Base-by-base conservation (phyloP, 1,139 yeast species). In the Yamadazyma atmosphaerica region DNA sequence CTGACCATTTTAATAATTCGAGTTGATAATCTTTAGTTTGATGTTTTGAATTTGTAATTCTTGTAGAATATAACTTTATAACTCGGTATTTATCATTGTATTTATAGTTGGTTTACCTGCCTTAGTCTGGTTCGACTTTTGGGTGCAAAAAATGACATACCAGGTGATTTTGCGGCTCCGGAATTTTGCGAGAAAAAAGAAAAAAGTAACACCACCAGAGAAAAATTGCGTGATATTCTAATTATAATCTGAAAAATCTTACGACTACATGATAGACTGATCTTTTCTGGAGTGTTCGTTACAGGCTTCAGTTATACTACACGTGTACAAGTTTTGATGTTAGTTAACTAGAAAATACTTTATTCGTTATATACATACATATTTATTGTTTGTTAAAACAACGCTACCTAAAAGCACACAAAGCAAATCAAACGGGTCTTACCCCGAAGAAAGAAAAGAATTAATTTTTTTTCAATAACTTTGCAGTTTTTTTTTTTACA, bases 1-100 rank as follows among this genome's bases (percentile, higher is more conserved):
- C 13, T 22, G 14, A 36, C 30, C 31, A 35, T 32, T 40, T 40
- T 39, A 34, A 36, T 17, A 22, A 33, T 33, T 36, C 29, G 21
- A 36, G 15, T 30, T 31, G 30, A 34, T 26, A 12, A 33, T 13
- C 5, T 14, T 29, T 25, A 22, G 26, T 27, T 13, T n/a, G n/a
- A n/a, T n/a, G n/a, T n/a, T n/a, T n/a, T n/a, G n/a, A n/a, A n/a
- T n/a, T 26, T 26, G 16, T 4, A 26, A 23, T 23, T 23, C 12
- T 23, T 23, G 26, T 23, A 10, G 12, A 23, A 23, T 8, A 4
- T 23, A 12, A 23, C 4, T 23, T 9, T 4, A 23, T 4, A 23
- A 10, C 26, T 23, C n/a, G n/a, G n/a, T n/a, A n/a, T n/a, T n/a
- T n/a, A n/a, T n/a, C n/a, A n/a, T n/a, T n/a, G n/a, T 28, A 28